Base-by-base conservation (phyloP, 2,329 filamentous ascomycete genomes). In the Diaporthe humulicola region DNA sequence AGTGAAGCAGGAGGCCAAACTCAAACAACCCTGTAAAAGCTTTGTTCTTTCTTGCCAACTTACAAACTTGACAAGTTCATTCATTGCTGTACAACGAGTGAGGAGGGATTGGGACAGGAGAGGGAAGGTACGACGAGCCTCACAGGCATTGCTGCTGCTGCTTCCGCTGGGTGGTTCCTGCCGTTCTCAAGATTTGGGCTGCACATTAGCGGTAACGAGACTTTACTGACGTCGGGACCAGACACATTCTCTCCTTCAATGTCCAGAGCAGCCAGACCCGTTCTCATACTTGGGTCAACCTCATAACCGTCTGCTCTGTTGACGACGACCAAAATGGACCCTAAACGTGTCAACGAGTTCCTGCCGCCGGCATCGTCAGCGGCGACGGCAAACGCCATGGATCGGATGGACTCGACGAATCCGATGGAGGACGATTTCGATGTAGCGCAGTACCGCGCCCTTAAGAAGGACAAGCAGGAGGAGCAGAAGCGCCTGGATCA, bases 381-480 rank as follows among this genome's bases (percentile, higher is more conserved):
- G 6, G 58, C 64, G 9, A 17, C 72, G 19, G 38, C 45, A 17
- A 36, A 25, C 7, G 25, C 67, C 28, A 36, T 36, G 17, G 67
- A 60, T 4, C 69, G 28, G 15, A 72, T 60, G 72, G 67, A 72
- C 5, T 4, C 38, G 7, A 36, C 28, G 14, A 71, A 75, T 6
- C 45, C 64, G 33, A 40, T 69, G 45, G 64, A 69, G 48, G 74
- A 76, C 28, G 74, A 76, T 2, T 69, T 76, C 25, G 73, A 74
- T 25, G 36, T 74, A 25, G 73, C 73, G 42, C 64, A 66, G 45
- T 74, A 61, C 38, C 70, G 60, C 12, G 74, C 74, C 0, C 28
- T 76, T 14, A 74, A 58, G 14, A 76, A 74, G 69, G 74, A 74
- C 36, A 70, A 70, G 38, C 57, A 72, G 69, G 74, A 76, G 25